A percentile compares a stretch with the other conserved stretches of the same genome.
These are phyloP conservation scores for Leccinum fallax DNA, from an alignment of 1,284 basidiomycete genomes.

Conservation along the genomic window DNA sequence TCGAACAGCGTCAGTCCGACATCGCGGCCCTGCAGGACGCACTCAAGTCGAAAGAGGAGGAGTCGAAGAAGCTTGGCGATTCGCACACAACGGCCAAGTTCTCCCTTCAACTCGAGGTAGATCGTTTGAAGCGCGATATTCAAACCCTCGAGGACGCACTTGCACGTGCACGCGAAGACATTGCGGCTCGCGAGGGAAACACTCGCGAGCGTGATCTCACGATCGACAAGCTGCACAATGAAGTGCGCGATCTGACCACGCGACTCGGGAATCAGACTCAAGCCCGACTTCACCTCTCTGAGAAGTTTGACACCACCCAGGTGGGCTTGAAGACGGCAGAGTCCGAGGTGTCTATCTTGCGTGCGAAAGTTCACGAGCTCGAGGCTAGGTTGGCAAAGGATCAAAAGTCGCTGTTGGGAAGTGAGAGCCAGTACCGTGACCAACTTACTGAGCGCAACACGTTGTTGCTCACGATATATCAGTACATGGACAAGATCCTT, in stretches of 20 bases:
- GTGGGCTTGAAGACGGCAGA: constrained; percentile 65
- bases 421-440: constrained; percentile 83
- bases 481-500: constrained; percentile 93
- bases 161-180: constrained; percentile 69
- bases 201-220: constrained; percentile 35
- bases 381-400: constrained; percentile 85
- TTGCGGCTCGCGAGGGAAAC: constrained; percentile 53
- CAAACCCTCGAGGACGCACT: constrained; percentile 83
- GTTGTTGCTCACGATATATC: constrained; percentile 88
- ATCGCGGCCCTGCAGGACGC: constrained; percentile 74
- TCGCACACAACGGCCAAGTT: constrained; percentile 82
- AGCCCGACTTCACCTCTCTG: constrained; percentile 77
- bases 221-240: constrained; percentile 67
- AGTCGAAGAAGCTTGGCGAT: constrained; percentile 67
- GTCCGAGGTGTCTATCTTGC: constrained; percentile 58
- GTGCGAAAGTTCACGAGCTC: constrained; percentile 68
- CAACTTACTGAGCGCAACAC: constrained; percentile 94
- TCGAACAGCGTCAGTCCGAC: constrained; percentile 73
- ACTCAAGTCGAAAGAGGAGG: constrained; percentile 61
- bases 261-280: constrained; percentile 85
- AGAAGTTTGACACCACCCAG: constrained; percentile 80
- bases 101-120: constrained; percentile 89
- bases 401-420: constrained; percentile 69
- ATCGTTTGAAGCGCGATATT: constrained; percentile 85
- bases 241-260: constrained; percentile 76